Evolutionary conservation across 306 rosid species (phyloP).

Genomic region (Quercus agrifolia): DNA sequence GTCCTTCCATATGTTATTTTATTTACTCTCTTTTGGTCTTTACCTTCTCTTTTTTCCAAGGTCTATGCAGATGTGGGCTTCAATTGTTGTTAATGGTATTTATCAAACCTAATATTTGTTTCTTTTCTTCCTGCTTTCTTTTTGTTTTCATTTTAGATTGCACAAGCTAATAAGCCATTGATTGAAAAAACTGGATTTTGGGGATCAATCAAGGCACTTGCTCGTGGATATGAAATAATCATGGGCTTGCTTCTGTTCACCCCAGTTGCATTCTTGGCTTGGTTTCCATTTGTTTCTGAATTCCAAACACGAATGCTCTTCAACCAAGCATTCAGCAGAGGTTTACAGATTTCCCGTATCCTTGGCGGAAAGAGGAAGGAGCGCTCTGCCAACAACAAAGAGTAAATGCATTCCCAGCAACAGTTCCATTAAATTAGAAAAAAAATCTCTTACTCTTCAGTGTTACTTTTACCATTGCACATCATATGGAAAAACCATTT

Average conservation of each 20-base stretch:
- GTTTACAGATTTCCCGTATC: slow-evolving; percentile 89
- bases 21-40: not conserved
- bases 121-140: not conserved
- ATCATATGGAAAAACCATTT: not conserved
- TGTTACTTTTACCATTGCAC: not conserved
- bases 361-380: slow-evolving; percentile 80
- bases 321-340: slow-evolving; percentile 98
- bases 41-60: not conserved
- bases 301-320: slow-evolving; percentile 94
- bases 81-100: too few species aligned
- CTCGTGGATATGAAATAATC: slow-evolving; percentile 74
- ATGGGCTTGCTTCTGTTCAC: slow-evolving; percentile 89
- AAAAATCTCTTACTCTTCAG: not conserved
- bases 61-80: not conserved
- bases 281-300: slow-evolving; percentile 97
- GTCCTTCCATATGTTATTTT: not conserved
- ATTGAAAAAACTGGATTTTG: slow-evolving; percentile 47
- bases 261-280: slow-evolving; percentile 93
- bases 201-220: slow-evolving; percentile 74
- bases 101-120: not conserved
- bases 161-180: slow-evolving; percentile 82
- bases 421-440: not conserved
- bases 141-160: slow-evolving; percentile 47
- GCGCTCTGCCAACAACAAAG: slow-evolving; percentile 57
- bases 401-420: slow-evolving; percentile 34